Conservation (phyloP, 2,329 filamentous ascomycete genomes). For the Alternaria dauci region DNA sequence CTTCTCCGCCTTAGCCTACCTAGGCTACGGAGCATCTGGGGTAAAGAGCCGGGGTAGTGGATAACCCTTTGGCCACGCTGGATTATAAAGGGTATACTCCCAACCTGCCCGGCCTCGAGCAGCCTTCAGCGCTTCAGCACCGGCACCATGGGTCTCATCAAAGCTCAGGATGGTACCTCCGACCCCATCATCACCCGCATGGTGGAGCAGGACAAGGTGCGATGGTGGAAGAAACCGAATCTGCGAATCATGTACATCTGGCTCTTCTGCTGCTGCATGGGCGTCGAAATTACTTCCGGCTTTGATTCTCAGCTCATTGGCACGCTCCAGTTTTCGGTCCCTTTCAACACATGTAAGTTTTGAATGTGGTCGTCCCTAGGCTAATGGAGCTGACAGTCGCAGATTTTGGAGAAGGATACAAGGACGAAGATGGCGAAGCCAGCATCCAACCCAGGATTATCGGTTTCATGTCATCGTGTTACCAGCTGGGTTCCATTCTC, state of each 20-base stretch:
- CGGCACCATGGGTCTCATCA: slow-evolving; percentile 40
- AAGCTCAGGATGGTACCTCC: slow-evolving; percentile 36
- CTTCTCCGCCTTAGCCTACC: slow-evolving; percentile 32
- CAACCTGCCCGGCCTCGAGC: slow-evolving; percentile 18
- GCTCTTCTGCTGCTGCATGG: slow-evolving; percentile 50
- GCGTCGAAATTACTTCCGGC: slow-evolving; percentile 51
- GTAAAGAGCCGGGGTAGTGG: slow-evolving; percentile 34
- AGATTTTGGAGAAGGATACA: slow-evolving; percentile 45
- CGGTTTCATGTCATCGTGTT: slow-evolving; percentile 48
- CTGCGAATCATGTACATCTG: slow-evolving; percentile 51
- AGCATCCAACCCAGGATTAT: slow-evolving; percentile 39
- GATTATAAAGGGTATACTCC: slow-evolving; percentile 36
- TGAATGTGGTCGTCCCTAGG: too few species aligned
- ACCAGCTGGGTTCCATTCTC: slow-evolving; percentile 47
- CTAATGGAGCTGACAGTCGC: slow-evolving; percentile 13
- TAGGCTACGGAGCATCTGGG: slow-evolving; percentile 31
- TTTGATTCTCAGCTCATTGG: slow-evolving; percentile 51
- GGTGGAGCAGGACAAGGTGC: slow-evolving; percentile 52
- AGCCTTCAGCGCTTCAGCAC: slow-evolving; percentile 19
- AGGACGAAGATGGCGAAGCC: slow-evolving; percentile 23
- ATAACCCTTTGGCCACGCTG: background rate
- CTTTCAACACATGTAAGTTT: slow-evolving; percentile 45
- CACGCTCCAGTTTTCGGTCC: slow-evolving; percentile 46
- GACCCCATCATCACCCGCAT: slow-evolving; percentile 56
- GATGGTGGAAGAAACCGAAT: slow-evolving; percentile 55